These are phyloP conservation scores for Macrophomina tecta DNA, from an alignment of 2,329 filamentous ascomycete genomes.

Conservation along the genomic window DNA sequence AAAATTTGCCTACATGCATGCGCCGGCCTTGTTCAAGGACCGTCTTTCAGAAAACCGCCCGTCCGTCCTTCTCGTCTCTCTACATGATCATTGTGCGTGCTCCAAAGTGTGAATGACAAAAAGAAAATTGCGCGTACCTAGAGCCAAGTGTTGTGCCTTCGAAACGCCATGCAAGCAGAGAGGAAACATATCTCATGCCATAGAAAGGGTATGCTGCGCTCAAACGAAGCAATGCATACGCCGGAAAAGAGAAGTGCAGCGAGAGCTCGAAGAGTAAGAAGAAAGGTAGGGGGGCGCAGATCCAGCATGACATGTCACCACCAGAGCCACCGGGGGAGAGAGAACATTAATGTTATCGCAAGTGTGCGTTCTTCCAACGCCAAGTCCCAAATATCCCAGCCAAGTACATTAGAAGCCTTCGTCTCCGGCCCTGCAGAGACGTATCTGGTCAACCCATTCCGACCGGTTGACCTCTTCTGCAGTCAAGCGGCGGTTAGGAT, in stretches of 20 bases:
- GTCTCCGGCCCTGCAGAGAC: slow-evolving; percentile 93
- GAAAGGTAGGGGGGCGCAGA: not conserved
- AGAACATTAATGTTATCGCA: slow-evolving; percentile 19
- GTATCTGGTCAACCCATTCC: slow-evolving; percentile 98
- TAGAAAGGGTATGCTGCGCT: slow-evolving; percentile 46
- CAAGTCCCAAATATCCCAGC: slow-evolving; percentile 25
- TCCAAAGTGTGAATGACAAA: slow-evolving; percentile 13
- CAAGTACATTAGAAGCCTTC: slow-evolving; percentile 74
- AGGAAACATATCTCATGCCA: slow-evolving; percentile 35
- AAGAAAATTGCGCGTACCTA: slow-evolving; percentile 22
- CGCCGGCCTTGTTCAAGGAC: slow-evolving; percentile 12
- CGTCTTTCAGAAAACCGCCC: slow-evolving; percentile 28
- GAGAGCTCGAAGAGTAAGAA: slow-evolving; percentile 21
- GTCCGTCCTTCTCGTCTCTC: slow-evolving; percentile 20
- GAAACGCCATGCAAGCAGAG: slow-evolving; percentile 27
- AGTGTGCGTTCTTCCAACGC: slow-evolving; percentile 25
- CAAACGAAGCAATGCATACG: slow-evolving; percentile 39
- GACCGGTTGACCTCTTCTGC: slow-evolving; percentile 97
- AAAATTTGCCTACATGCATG: slow-evolving; percentile 20
- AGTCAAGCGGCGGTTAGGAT: slow-evolving; percentile 88
- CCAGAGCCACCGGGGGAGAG: slow-evolving; percentile 7
- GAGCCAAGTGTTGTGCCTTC: slow-evolving; percentile 19
- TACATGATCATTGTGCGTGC: slow-evolving; percentile 24
- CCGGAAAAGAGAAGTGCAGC: slow-evolving; percentile 33
- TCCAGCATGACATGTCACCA: slow-evolving; percentile 2